phyloP scores from a whole-genome alignment of 495 filamentous ascomycete genomes.

The Penicillium manginii region DNA sequence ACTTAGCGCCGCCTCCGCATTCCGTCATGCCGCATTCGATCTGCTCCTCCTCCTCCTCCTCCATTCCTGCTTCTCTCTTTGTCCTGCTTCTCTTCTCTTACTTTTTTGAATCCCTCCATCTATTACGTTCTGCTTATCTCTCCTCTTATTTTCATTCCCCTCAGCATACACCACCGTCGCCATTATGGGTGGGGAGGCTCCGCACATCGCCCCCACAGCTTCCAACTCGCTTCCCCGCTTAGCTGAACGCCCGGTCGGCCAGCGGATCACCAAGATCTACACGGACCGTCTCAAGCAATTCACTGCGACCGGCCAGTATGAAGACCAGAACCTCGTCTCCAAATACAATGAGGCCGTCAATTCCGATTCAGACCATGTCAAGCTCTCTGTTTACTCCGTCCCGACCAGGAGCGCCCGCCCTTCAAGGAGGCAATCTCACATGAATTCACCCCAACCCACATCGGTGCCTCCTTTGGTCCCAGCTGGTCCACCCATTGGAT shows the following conservation, averaged over 20 bases:
- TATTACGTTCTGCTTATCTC: neutral
- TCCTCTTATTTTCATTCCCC: neutral
- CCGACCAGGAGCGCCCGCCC: conserved; percentile 76
- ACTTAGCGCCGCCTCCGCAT: conserved; percentile 1
- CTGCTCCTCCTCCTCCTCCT: neutral
- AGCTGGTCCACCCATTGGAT: conserved; percentile 99
- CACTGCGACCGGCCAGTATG: conserved; percentile 79
- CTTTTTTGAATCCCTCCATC: neutral
- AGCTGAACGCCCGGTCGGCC: conserved; percentile 68
- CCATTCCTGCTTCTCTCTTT: neutral
- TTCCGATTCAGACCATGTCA: conserved; percentile 74
- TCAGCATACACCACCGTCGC: neutral
- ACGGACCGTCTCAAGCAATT: conserved; percentile 82
- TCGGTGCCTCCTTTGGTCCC: conserved; percentile 83
- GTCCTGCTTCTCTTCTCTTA: neutral
- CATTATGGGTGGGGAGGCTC: conserved; percentile 54
- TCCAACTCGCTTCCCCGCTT: conserved; percentile 58
- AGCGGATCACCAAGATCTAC: conserved; percentile 87
- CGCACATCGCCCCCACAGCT: conserved; percentile 35
- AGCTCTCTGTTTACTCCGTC: conserved; percentile 84
- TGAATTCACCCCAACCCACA: conserved; percentile 72
- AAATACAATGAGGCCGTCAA: conserved; percentile 77
- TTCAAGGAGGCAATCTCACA: conserved; percentile 87
- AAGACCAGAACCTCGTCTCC: conserved; percentile 72
- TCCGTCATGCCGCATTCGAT: conserved; percentile 5